These are phyloP conservation scores for Sinapis alba DNA, from an alignment of 441 rosid species.

Conservation along the genomic window DNA sequence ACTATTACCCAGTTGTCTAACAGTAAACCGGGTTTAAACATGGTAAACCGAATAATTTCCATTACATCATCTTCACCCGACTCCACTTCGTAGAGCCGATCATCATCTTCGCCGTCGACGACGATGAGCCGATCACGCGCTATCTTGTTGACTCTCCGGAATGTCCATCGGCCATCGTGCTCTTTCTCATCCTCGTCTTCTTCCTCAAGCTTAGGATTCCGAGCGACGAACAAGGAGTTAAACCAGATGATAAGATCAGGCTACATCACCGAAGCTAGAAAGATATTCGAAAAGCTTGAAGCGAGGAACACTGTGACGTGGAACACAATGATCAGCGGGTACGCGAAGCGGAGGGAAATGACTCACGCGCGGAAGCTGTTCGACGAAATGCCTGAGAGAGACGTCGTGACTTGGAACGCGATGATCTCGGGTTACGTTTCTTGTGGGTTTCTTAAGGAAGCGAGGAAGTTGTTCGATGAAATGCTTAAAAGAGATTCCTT, in stretches of 20 bases:
- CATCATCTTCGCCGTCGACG: slow-evolving; percentile 20
- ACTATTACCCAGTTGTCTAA: background rate
- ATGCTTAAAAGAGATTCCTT: slow-evolving; percentile 59
- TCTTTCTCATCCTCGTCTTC: slow-evolving; percentile 24
- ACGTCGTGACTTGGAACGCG: slow-evolving; percentile 61
- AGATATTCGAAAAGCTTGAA: slow-evolving; percentile 46
- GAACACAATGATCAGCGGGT: slow-evolving; percentile 68
- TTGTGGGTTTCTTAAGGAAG: slow-evolving; percentile 57
- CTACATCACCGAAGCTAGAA: slow-evolving; percentile 53
- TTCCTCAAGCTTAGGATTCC: slow-evolving; percentile 31
- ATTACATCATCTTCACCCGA: background rate
- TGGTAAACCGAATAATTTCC: background rate
- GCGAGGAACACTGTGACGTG: slow-evolving; percentile 53
- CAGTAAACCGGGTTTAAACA: background rate
- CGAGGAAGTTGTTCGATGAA: slow-evolving; percentile 55
- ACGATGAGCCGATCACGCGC: slow-evolving; percentile 26
- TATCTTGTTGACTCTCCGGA: background rate
- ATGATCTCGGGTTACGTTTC: slow-evolving; percentile 67
- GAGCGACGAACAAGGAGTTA: slow-evolving; percentile 47
- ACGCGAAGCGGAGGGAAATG: slow-evolving; percentile 55
- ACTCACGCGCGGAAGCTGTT: slow-evolving; percentile 58
- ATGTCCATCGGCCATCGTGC: background rate
- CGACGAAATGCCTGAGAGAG: slow-evolving; percentile 66
- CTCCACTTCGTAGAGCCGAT: too few relatives aligned
- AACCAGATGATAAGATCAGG: slow-evolving; percentile 47